phyloP scores from a whole-genome alignment of 2,329 filamentous ascomycete species.

The Stachybotrys elegans region DNA sequence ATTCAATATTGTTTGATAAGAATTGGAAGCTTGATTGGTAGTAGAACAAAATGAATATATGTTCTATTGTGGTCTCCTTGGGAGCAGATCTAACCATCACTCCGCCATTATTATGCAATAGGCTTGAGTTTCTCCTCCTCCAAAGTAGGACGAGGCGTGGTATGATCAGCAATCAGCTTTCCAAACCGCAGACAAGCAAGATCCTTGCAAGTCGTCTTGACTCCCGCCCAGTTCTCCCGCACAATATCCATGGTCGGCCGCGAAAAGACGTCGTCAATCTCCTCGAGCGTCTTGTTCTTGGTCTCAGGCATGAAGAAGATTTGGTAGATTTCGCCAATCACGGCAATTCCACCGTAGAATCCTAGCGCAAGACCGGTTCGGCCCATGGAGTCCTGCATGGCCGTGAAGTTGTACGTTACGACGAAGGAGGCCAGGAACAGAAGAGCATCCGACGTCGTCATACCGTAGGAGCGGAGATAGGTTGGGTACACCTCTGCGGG shows the following conservation, averaged over 20 bases:
- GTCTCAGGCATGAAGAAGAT: constrained; percentile 73
- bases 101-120: no score
- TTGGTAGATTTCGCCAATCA: constrained; percentile 67
- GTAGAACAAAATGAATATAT: no score
- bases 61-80: no score
- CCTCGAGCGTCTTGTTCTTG: constrained; percentile 63
- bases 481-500: constrained; percentile 69
- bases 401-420: constrained; percentile 70
- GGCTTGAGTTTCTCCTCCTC: constrained; percentile 10
- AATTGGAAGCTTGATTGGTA: no score
- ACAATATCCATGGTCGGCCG: constrained; percentile 60
- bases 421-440: constrained; percentile 68
- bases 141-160: constrained; percentile 9
- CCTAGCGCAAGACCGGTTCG: constrained; percentile 61
- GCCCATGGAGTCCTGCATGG: constrained; percentile 65
- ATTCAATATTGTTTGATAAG: no score
- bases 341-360: constrained; percentile 70
- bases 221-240: constrained; percentile 44
- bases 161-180: constrained; percentile 18
- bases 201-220: constrained; percentile 23
- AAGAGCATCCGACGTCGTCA: constrained; percentile 64
- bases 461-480: constrained; percentile 67
- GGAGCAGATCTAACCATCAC: no score
- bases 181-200: constrained; percentile 15
- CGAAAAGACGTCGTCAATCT: constrained; percentile 64